Conservation (phyloP, 495 filamentous ascomycete species). For the Platismatia glauca region DNA sequence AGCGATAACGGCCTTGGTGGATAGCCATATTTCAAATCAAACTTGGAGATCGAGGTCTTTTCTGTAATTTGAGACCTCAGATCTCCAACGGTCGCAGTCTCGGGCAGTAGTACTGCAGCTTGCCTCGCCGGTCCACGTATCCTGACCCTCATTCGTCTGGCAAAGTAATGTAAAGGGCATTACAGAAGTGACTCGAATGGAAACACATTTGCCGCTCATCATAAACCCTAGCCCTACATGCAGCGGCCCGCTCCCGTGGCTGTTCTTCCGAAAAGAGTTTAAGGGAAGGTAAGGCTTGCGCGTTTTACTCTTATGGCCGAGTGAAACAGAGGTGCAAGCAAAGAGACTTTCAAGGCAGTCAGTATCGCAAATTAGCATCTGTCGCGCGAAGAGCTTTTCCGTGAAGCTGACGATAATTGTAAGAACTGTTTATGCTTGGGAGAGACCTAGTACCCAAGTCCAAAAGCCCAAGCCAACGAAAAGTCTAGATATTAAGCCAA, state of each 20-base stretch:
- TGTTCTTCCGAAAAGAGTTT: background rate
- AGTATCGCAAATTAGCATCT: background rate
- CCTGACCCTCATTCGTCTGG: conserved; percentile 48
- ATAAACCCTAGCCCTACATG: too few relatives aligned
- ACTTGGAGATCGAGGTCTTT: conserved; percentile 41
- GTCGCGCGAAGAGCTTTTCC: background rate
- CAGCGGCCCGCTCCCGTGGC: background rate
- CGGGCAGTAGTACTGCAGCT: conserved; percentile 53
- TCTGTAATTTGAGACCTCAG: conserved; percentile 48
- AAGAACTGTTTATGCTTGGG: background rate
- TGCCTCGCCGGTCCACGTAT: conserved; percentile 55
- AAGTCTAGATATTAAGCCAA: background rate
- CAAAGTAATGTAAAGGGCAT: background rate
- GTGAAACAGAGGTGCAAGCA: background rate
- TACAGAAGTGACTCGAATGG: too few relatives aligned
- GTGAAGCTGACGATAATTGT: background rate
- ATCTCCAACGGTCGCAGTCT: conserved; percentile 55
- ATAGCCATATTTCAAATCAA: conserved; percentile 82
- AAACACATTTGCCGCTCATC: too few relatives aligned
- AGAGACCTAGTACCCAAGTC: background rate
- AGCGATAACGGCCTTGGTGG: conserved; percentile 64
- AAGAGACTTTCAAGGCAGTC: background rate
- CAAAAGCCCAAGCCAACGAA: too few relatives aligned
- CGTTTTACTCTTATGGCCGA: background rate
- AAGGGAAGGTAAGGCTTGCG: background rate